Base-by-base conservation (phyloP, 176 grass and related monocot genomes). In the Ensete ventricosum region DNA sequence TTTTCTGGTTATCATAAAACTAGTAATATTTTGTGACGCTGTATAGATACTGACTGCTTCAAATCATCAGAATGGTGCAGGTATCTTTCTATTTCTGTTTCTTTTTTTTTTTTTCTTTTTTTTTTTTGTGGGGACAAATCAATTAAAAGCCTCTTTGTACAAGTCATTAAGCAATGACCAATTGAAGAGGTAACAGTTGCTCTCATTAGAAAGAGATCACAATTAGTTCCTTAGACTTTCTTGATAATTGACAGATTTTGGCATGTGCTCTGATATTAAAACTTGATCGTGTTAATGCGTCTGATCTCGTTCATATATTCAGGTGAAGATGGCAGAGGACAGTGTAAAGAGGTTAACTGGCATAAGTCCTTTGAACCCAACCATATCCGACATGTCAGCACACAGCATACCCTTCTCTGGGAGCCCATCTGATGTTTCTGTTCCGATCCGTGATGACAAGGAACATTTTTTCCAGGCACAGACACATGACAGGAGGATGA, bases 311-410 rank as follows among this genome's bases (percentile, higher is more conserved):
- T 9, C 49, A 71, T 69, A 23, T 77, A 53, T 88, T 74, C 89
- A 96, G 93, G 89, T 90, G 72, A 92, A 90, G 67, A 85, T 90
- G 82, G 89, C 84, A 9, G 84, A 91, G 50, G 88, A 87, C 82
- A 83, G 55, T 65, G 86, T 89, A 12, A 85, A 87, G 65, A 83
- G 85, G 70, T 43, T 89, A 79, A 91, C 86, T 14, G 84, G 91
- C 14, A 64, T 50, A 67, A 71, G 24, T 65, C 54, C 81, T 25
- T 10, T 76, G 6, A 82, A 79, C 69, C 60, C 77, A 43, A 73
- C 77, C n/a, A 73, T 79, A 34, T 78, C 81, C 60, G 84, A 81
- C 71, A 89, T 69, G 57, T 71, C 86, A 25, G 1, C 22, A n/a
- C 78, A 78, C 59, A 87, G 52, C 52, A 79, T 53, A 12, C 81